A percentile compares a stretch with the other conserved stretches of the same genome.
Evolutionary conservation across 345 rosid species (phyloP).

Genomic region (Rhodamnia argentea): DNA sequence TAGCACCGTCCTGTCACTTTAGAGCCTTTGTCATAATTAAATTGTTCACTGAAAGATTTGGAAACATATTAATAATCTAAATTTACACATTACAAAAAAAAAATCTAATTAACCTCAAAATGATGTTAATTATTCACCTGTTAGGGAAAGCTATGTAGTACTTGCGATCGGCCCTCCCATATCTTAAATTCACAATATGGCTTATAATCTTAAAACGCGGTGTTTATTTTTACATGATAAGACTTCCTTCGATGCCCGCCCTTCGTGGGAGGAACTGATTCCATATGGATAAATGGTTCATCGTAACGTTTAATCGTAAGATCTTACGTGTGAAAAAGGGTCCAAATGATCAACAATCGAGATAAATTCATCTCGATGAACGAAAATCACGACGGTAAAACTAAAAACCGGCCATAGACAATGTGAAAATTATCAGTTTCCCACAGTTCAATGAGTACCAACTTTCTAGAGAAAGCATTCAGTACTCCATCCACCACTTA

Average conservation of each 20-base stretch:
- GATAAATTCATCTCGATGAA: neutral
- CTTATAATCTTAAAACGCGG: no score
- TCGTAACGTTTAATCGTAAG: rapidly evolving
- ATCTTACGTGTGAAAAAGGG: neutral
- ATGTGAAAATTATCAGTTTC: neutral
- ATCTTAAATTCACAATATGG: no score
- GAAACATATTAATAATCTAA: neutral
- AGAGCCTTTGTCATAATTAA: neutral
- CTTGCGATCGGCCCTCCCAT: no score
- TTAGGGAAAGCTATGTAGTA: no score
- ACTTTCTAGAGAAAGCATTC: neutral
- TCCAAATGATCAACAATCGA: neutral
- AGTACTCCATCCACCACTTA: neutral
- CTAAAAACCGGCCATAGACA: neutral
- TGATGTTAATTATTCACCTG: no score
- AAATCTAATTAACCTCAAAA: no score
- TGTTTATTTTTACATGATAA: no score
- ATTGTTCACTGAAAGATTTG: neutral
- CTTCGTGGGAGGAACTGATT: neutral
- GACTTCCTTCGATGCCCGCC: neutral
- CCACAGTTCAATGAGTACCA: neutral
- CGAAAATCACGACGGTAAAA: no score
- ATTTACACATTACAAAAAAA: neutral
- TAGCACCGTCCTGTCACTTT: neutral
- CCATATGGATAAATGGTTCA: neutral